Evolutionary conservation across 2,329 filamentous ascomycete species (phyloP).

Genomic region (Golovinomyces cichoracearum): DNA sequence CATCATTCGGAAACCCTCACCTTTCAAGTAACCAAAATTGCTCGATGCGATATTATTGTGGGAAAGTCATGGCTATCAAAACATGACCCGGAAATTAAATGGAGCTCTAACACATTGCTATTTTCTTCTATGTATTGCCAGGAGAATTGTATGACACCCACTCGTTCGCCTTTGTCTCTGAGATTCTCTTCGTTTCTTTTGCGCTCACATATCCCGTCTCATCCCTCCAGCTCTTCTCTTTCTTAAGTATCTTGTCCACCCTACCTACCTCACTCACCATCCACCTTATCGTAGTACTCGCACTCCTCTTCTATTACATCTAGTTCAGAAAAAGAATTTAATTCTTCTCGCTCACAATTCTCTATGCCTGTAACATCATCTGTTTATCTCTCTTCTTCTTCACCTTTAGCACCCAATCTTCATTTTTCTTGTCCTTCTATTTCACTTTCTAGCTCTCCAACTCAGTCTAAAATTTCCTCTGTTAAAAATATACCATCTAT

Average conservation of each 20-base stretch:
- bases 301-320: too few species aligned
- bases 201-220: background rate
- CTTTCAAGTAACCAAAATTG: conserved; percentile 1
- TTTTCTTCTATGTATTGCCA: background rate
- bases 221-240: background rate
- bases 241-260: background rate
- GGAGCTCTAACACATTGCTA: background rate
- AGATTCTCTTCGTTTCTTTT: background rate
- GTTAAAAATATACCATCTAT: too few species aligned
- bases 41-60: conserved; percentile 1
- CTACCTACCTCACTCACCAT: background rate
- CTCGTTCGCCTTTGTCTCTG: background rate
- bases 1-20: background rate
- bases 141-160: background rate
- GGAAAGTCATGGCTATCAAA: conserved; percentile 1
- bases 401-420: too few species aligned
- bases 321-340: too few species aligned
- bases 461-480: too few species aligned
- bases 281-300: too few species aligned
- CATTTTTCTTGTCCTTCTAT: too few species aligned
- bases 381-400: too few species aligned
- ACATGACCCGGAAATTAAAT: conserved; percentile 2
- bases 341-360: too few species aligned
- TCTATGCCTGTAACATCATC: too few species aligned
- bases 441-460: too few species aligned